Evolutionary conservation across 768 basidiomycete species (phyloP).

Genomic region (Tulasnella sp.): DNA sequence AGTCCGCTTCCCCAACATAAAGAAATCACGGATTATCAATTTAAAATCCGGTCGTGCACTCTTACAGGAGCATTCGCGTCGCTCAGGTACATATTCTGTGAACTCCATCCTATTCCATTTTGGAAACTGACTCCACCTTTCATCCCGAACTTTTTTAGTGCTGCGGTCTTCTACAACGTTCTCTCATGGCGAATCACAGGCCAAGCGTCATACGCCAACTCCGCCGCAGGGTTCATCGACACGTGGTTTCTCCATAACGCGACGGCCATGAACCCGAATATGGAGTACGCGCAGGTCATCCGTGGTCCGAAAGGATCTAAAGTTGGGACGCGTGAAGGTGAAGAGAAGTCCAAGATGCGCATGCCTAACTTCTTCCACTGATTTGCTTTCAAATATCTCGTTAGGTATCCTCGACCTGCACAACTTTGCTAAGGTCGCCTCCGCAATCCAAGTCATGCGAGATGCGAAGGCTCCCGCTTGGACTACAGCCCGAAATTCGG

Average conservation of each 20-base stretch:
- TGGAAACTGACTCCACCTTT: too few species aligned
- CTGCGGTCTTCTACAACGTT: conserved; percentile 48
- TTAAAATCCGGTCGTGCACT: too few species aligned
- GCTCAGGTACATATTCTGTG: too few species aligned
- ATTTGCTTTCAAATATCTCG: conserved; percentile 19
- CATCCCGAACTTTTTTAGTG: conserved; percentile 24
- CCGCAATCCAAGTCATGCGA: conserved; percentile 22
- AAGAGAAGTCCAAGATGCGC: too few species aligned
- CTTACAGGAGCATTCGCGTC: too few species aligned
- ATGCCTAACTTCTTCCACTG: too few species aligned
- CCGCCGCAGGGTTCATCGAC: conserved; percentile 35
- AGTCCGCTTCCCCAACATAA: conserved; percentile 33
- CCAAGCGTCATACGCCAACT: conserved; percentile 31
- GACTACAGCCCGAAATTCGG: conserved; percentile 19
- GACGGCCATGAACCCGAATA: conserved; percentile 48
- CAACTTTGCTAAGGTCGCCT: conserved; percentile 19
- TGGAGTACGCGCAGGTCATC: conserved; percentile 45
- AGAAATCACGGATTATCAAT: too few species aligned
- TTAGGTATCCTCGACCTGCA: conserved; percentile 24
- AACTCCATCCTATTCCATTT: too few species aligned
- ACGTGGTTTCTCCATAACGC: conserved; percentile 47
- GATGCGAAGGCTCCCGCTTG: conserved; percentile 17
- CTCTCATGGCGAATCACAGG: conserved; percentile 42
- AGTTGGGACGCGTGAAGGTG: conserved; percentile 15
- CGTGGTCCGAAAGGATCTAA: conserved; percentile 17